Evolutionary conservation across 2,329 filamentous ascomycete species (phyloP).

Genomic region (Rutstroemia sp.): DNA sequence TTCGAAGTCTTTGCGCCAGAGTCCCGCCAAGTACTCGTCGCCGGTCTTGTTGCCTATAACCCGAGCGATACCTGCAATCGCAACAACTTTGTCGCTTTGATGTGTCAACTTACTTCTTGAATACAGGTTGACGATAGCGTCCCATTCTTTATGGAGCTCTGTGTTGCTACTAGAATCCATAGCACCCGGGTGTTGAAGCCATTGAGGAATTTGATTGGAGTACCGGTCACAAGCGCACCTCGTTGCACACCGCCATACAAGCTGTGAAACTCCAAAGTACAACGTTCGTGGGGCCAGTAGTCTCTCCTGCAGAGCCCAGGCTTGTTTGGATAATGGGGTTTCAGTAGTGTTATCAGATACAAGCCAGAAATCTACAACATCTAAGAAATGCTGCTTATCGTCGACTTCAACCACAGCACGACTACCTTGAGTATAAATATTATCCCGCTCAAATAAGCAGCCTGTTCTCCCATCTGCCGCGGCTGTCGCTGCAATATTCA

Average conservation of each 20-base stretch:
- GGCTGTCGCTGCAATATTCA: slow-evolving; percentile 13
- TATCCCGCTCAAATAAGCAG: not conserved
- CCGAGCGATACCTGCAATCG: not conserved
- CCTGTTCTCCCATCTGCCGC: slow-evolving; percentile 9
- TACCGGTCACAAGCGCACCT: not conserved
- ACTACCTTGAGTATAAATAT: not conserved
- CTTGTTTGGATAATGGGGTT: not conserved
- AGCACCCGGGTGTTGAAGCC: not conserved
- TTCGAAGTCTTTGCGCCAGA: not conserved
- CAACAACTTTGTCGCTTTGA: not conserved
- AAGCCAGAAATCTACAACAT: not conserved
- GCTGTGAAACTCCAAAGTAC: slow-evolving; percentile 6
- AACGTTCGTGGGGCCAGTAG: slow-evolving; percentile 9
- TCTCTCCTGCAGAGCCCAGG: slow-evolving; percentile 15
- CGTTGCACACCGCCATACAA: slow-evolving; percentile 10
- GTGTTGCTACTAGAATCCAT: not conserved
- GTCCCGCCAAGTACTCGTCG: not conserved
- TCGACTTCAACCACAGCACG: not conserved
- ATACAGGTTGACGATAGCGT: not conserved
- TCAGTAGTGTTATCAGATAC: not conserved
- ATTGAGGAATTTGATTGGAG: not conserved
- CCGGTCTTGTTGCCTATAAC: not conserved
- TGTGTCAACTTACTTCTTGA: not conserved
- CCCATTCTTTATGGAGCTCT: not conserved
- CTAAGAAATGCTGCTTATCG: not conserved